Evolutionary conservation across 2,329 filamentous ascomycete genomes (phyloP).

Genomic region (Sporothrix humicola): DNA sequence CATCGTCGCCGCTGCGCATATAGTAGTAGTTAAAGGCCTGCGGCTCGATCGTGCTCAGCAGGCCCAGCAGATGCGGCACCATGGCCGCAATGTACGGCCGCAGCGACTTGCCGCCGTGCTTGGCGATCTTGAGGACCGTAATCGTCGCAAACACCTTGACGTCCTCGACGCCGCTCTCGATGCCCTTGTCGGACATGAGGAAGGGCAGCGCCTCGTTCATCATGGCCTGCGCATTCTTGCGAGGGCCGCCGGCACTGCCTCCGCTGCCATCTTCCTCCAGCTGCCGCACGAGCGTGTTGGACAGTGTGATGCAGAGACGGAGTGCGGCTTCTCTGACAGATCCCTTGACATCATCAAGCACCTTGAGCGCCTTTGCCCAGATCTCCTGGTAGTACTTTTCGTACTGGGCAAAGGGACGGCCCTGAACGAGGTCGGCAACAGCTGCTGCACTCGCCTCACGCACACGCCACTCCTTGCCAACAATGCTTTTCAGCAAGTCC

Average conservation of each 20-base stretch:
- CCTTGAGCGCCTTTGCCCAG: constrained; percentile 84
- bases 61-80: constrained; percentile 77
- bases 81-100: constrained; percentile 82
- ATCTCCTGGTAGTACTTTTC: constrained; percentile 84
- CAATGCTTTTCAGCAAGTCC: constrained; percentile 82
- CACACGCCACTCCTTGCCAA: constrained; percentile 92
- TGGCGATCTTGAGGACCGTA: constrained; percentile 86
- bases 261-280: constrained; percentile 74
- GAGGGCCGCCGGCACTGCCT: constrained; percentile 41
- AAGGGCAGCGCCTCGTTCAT: constrained; percentile 88
- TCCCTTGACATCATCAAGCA: constrained; percentile 94
- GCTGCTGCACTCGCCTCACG: constrained; percentile 91
- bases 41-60: constrained; percentile 87
- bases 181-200: constrained; percentile 82
- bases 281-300: constrained; percentile 82
- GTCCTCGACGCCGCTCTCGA: constrained; percentile 87
- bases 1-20: constrained; percentile 85
- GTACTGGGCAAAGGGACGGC: constrained; percentile 75
- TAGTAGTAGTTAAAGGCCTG: constrained; percentile 92
- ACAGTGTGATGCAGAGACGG: constrained; percentile 80
- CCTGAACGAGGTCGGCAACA: constrained; percentile 84
- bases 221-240: constrained; percentile 68
- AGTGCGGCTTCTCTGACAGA: constrained; percentile 83
- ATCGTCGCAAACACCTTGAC: constrained; percentile 82
- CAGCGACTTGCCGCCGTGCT: constrained; percentile 80